Conservation (phyloP, 768 basidiomycete genomes). For the Mycena amicta region DNA sequence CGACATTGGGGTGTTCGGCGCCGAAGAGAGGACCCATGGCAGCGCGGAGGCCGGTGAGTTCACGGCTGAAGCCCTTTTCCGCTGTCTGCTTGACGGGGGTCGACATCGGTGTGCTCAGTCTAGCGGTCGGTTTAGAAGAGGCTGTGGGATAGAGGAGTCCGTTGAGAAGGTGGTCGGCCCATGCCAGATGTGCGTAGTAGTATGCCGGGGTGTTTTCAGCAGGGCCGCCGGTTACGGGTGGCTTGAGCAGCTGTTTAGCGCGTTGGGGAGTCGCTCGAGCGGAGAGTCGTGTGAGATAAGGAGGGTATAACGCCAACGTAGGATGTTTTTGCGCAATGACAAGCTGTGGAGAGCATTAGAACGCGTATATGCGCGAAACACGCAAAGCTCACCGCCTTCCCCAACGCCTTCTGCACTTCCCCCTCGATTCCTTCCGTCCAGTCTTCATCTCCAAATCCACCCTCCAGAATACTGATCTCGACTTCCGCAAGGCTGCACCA, state of each 20-base stretch:
- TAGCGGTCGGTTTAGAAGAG: slow-evolving; percentile 32
- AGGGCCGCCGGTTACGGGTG: neutral
- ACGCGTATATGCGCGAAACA: neutral
- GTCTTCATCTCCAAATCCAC: slow-evolving; percentile 45
- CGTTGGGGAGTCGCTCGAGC: slow-evolving; percentile 39
- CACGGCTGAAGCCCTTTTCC: slow-evolving; percentile 13
- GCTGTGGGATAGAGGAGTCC: slow-evolving; percentile 47
- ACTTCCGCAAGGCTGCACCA: slow-evolving; percentile 73
- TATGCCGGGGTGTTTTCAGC: slow-evolving; percentile 9
- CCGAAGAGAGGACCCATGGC: slow-evolving; percentile 36
- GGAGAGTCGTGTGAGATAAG: slow-evolving; percentile 62
- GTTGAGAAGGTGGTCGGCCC: slow-evolving; percentile 55
- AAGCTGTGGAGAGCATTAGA: slow-evolving; percentile 36
- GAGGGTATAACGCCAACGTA: slow-evolving; percentile 60
- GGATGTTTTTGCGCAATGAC: slow-evolving; percentile 68
- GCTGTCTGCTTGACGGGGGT: slow-evolving; percentile 32
- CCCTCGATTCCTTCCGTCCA: slow-evolving; percentile 55
- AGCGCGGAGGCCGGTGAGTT: slow-evolving; percentile 26
- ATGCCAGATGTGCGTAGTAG: slow-evolving; percentile 49
- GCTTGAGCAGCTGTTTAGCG: slow-evolving; percentile 14
- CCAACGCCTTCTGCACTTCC: slow-evolving; percentile 70
- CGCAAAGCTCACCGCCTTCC: slow-evolving; percentile 71
- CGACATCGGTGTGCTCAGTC: slow-evolving; percentile 15
- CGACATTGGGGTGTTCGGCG: slow-evolving; percentile 47
- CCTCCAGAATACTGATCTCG: slow-evolving; percentile 57